Base-by-base conservation (phyloP, 2,329 filamentous ascomycete genomes). In the Arthrobotrys sinensis region DNA sequence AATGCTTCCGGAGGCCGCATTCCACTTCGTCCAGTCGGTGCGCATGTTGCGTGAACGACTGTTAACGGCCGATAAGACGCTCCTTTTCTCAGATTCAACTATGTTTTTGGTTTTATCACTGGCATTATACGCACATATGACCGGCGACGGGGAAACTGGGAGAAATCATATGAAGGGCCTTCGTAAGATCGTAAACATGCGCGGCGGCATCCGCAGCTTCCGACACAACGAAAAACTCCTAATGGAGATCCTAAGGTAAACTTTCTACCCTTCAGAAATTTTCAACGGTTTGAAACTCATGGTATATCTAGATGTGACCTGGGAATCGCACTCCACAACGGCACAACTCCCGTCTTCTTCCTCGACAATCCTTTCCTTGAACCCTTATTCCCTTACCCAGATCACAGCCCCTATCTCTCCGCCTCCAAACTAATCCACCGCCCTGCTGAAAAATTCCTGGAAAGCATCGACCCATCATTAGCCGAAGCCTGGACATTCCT, bases 91-190 rank as follows among this genome's bases (percentile, higher is more conserved):
- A 1, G 79, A 84, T 67, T 78, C 80, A 5, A 86, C 85, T 0
- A 79, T 83, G 0, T 79, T 81, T 3, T 81, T 82, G 0, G 80
- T 86, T 0, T 43, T 85, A 62, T 81, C 79, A 12, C 77, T 86
- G 12, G 83, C 84, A 1, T 79, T 76, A 1, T 80, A 83, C 65
- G 83, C 85, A 6, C 80, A 82, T 24, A 73, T 82, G 7, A 79
- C 66, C 0, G 83, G 83, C 2, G 82, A 86, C 45, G 64, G 66
- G 14, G 65, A 81, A 3, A 75, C 81, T 0, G 83, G 84, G 0
- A 80, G 64, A 7, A 80, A 84, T 19, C 85, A 86, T 64, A 81
- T 85, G 67, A 57, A 82, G 21, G 85, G 85, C 5, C 81, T 86
- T 16, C 81, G 81, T 16, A 84, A 81, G 72, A 85, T 86, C 5